Conservation (phyloP, 495 filamentous ascomycete genomes). For the Sabuloglossum arenarium region DNA sequence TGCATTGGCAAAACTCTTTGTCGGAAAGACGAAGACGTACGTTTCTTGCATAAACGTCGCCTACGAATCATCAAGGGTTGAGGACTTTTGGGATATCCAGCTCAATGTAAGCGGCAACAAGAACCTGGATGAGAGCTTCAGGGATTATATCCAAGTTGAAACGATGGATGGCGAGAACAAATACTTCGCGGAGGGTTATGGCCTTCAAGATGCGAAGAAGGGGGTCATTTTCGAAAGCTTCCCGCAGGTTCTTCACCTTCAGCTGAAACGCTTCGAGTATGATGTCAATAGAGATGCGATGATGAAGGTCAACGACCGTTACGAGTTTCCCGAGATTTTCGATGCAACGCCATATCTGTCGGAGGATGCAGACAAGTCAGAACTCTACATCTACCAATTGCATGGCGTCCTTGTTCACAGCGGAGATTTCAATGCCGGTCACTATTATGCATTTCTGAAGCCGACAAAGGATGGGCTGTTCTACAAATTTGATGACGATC, state of each 20-base stretch:
- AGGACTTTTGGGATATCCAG: constrained; percentile 98
- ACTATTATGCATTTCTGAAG: constrained; percentile 96
- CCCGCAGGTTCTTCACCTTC: constrained; percentile 82
- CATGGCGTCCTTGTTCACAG: constrained; percentile 95
- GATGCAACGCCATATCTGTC: constrained; percentile 79
- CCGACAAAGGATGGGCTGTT: constrained; percentile 81
- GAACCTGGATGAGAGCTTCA: constrained; percentile 83
- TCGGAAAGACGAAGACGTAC: constrained; percentile 93
- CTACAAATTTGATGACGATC: constrained; percentile 94
- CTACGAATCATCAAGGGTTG: constrained; percentile 81
- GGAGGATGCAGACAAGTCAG: constrained; percentile 66
- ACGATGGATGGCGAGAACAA: constrained; percentile 96
- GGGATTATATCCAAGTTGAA: constrained; percentile 89
- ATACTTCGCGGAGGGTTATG: constrained; percentile 80
- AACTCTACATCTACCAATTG: constrained; percentile 76
- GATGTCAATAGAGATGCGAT: constrained; percentile 87
- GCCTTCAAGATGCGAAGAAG: constrained; percentile 89
- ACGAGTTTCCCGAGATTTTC: constrained; percentile 88
- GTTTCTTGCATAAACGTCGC: constrained; percentile 97
- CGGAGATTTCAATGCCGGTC: constrained; percentile 91
- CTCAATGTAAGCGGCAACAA: constrained; percentile 90
- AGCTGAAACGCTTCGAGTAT: constrained; percentile 96
- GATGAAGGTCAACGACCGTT: constrained; percentile 98
- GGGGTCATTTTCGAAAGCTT: constrained; percentile 94
- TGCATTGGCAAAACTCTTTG: constrained; percentile 72